These are phyloP conservation scores for Ogataea neopini DNA, from an alignment of 805 yeast genomes.

Conservation along the genomic window DNA sequence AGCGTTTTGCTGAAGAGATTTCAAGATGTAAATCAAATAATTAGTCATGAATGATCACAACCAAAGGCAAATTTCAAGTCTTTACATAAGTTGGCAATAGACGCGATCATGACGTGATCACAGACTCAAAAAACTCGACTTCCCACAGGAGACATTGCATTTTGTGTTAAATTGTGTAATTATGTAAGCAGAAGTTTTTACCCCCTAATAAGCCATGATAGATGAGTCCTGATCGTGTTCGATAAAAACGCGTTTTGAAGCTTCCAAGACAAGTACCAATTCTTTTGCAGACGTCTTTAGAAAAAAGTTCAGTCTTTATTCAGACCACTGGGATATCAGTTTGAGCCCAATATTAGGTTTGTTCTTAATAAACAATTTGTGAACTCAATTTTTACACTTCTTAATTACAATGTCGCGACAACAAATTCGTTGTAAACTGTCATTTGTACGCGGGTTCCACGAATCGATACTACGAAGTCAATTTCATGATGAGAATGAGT, in stretches of 20 bases:
- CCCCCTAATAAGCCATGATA: not conserved
- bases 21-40: too few species aligned
- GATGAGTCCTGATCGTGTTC: not conserved
- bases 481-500: not conserved
- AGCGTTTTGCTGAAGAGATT: too few species aligned
- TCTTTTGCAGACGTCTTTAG: too few species aligned
- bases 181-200: not conserved
- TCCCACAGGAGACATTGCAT: slow-evolving; percentile 1
- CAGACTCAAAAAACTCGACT: not conserved
- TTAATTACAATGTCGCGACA: not conserved
- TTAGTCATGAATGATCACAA: too few species aligned
- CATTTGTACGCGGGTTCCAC: not conserved
- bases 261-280: too few species aligned
- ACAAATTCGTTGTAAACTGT: not conserved
- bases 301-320: too few species aligned
- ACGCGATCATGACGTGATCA: too few species aligned
- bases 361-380: not conserved
- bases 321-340: too few species aligned
- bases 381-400: slow-evolving; percentile 1
- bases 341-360: too few species aligned
- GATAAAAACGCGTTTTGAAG: not conserved
- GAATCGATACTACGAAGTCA: not conserved
- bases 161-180: slow-evolving; percentile 2
- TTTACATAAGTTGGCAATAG: too few species aligned
- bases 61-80: too few species aligned